phyloP scores from a whole-genome alignment of 2,329 filamentous ascomycete genomes.

The Penicillium olsonii region DNA sequence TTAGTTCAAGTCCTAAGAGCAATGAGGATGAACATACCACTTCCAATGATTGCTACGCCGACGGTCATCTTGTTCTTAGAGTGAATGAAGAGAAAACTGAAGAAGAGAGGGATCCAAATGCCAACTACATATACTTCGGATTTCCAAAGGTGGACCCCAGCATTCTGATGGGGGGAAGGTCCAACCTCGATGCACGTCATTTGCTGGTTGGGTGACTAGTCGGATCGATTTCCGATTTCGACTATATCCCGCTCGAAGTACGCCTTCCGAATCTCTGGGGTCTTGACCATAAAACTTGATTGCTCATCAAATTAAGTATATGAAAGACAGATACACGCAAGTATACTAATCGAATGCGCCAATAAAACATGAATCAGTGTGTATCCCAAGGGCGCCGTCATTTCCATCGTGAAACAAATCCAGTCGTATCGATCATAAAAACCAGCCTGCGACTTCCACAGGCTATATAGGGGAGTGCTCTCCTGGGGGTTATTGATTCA shows the following conservation, averaged over 20 bases:
- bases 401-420: slow-evolving; percentile 11
- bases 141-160: not conserved
- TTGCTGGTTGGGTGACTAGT: not conserved
- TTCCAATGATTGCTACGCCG: slow-evolving; percentile 56
- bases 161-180: slow-evolving; percentile 4
- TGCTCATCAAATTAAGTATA: not conserved
- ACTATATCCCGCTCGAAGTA: too few relatives aligned
- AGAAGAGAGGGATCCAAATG: not conserved
- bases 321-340: not conserved
- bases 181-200: slow-evolving; percentile 9
- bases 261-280: too few relatives aligned
- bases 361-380: slow-evolving; percentile 5
- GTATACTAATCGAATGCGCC: slow-evolving; percentile 6
- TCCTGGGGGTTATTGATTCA: slow-evolving; percentile 36
- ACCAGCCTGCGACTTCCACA: not conserved
- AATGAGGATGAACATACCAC: slow-evolving; percentile 37
- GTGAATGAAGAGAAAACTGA: not conserved
- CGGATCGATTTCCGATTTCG: not conserved
- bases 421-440: slow-evolving; percentile 11
- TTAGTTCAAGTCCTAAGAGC: slow-evolving; percentile 4
- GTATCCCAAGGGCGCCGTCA: slow-evolving; percentile 16
- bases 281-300: too few relatives aligned
- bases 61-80: slow-evolving; percentile 33
- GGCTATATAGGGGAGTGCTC: not conserved
- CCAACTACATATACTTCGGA: not conserved